Conservation (phyloP, 139 green algal species). For the Chara braunii region DNA sequence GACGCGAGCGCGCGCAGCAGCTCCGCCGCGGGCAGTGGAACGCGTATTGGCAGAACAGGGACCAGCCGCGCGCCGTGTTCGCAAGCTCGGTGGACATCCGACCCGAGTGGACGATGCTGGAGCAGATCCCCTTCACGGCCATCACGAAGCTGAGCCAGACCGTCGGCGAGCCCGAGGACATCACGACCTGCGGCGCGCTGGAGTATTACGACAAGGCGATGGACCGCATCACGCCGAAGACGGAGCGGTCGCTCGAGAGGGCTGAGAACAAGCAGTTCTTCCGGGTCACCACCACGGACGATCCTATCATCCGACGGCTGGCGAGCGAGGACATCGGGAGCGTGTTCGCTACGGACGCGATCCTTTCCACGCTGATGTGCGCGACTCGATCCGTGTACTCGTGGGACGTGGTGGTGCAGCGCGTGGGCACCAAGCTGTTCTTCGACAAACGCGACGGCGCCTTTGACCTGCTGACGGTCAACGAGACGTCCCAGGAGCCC, state of each 20-base stretch:
- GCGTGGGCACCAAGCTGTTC: constrained; percentile 58
- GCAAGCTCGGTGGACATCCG: constrained; percentile 69
- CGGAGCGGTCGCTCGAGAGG: constrained; percentile 58
- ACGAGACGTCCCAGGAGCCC: constrained; percentile 59
- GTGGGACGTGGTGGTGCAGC: constrained; percentile 79
- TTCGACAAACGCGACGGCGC: constrained; percentile 78
- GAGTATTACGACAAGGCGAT: constrained; percentile 82
- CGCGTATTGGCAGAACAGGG: constrained; percentile 42
- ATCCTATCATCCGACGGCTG: constrained; percentile 75
- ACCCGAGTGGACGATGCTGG: constrained; percentile 86
- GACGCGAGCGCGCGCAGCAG: constrained; percentile 51
- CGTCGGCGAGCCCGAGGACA: constrained; percentile 42
- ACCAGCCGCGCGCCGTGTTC: constrained; percentile 44
- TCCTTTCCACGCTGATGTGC: constrained; percentile 92
- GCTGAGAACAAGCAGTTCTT: constrained; percentile 58
- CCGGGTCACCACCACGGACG: constrained; percentile 72
- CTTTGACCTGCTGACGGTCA: constrained; percentile 82
- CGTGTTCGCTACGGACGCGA: constrained; percentile 86
- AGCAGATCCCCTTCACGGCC: constrained; percentile 77
- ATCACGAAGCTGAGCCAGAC: constrained; percentile 74
- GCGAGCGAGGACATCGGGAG: constrained; percentile 52
- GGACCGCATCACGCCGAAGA: constrained; percentile 79
- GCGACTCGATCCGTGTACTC: constrained; percentile 77
- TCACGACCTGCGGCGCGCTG: constrained; percentile 57
- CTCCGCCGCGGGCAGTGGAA: constrained; percentile 47